Evolutionary conservation across 768 basidiomycete genomes (phyloP).

Genomic region (Sutorius australiensis): DNA sequence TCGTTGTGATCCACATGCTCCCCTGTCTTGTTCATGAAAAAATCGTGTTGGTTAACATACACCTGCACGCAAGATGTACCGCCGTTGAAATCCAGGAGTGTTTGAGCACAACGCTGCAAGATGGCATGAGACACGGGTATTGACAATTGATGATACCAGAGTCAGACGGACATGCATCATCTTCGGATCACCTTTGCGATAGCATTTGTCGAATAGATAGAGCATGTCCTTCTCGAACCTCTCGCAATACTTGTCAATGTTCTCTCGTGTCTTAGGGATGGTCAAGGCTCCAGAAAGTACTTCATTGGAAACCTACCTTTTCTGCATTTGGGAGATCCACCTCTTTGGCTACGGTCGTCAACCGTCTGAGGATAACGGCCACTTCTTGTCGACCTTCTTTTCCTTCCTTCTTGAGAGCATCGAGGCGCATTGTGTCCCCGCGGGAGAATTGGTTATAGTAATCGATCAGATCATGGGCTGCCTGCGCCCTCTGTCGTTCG

Average conservation of each 20-base stretch:
- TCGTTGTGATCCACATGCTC: slow-evolving; percentile 56
- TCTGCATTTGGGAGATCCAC: slow-evolving; percentile 84
- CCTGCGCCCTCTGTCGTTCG: slow-evolving; percentile 88
- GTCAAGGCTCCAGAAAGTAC: not conserved
- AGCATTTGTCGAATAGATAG: slow-evolving; percentile 90
- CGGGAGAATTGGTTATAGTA: slow-evolving; percentile 91
- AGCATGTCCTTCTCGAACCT: slow-evolving; percentile 99
- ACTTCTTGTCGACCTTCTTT: slow-evolving; percentile 85
- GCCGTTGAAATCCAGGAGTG: slow-evolving; percentile 95
- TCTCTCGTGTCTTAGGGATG: slow-evolving; percentile 69
- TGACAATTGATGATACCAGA: slow-evolving; percentile 11
- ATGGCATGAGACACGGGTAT: slow-evolving; percentile 9
- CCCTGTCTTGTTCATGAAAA: slow-evolving; percentile 93
- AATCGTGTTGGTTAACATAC: slow-evolving; percentile 99
- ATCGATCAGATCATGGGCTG: slow-evolving; percentile 89
- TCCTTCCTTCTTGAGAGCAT: slow-evolving; percentile 80
- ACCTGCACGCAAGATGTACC: slow-evolving; percentile 96
- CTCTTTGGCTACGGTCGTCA: slow-evolving; percentile 88
- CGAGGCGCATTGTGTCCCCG: slow-evolving; percentile 71
- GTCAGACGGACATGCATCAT: slow-evolving; percentile 86
- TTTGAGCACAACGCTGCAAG: slow-evolving; percentile 93
- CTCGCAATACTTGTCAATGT: slow-evolving; percentile 95
- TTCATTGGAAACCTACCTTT: slow-evolving; percentile 46
- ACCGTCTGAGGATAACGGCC: slow-evolving; percentile 78
- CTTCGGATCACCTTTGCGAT: slow-evolving; percentile 95